These are phyloP conservation scores for Fusarium sambucinum DNA, from an alignment of 2,329 filamentous ascomycete species.

Conservation along the genomic window DNA sequence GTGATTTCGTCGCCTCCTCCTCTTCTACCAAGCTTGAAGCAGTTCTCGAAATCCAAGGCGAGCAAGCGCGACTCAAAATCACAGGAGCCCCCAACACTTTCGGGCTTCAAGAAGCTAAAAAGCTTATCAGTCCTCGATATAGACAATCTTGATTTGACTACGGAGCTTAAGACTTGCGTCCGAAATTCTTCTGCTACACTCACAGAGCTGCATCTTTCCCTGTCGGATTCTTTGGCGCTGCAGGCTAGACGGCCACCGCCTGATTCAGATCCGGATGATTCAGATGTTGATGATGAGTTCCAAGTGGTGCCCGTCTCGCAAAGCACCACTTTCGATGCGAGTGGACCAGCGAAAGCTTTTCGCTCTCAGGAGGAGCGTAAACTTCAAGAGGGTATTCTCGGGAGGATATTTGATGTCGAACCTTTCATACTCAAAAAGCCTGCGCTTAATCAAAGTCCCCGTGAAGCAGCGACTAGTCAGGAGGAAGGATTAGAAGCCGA, in stretches of 20 bases:
- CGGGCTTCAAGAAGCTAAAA: conserved; percentile 67
- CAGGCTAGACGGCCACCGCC: conserved; percentile 54
- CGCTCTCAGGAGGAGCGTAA: conserved; percentile 66
- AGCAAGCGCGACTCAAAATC: conserved; percentile 49
- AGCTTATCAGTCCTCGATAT: conserved; percentile 70
- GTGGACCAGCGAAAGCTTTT: conserved; percentile 59
- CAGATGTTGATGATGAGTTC: conserved; percentile 68
- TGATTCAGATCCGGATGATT: conserved; percentile 60
- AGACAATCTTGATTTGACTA: conserved; percentile 66
- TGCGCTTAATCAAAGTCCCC: conserved; percentile 45
- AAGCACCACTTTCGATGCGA: conserved; percentile 53
- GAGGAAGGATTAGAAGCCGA: conserved; percentile 42
- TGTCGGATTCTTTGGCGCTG: conserved; percentile 65
- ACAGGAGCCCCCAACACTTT: conserved; percentile 65
- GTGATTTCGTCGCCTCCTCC: conserved; percentile 46
- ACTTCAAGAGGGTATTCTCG: conserved; percentile 65
- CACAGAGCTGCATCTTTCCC: conserved; percentile 67
- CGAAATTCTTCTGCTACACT: conserved; percentile 67
- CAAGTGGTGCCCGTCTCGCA: conserved; percentile 56
- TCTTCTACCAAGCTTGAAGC: conserved; percentile 54
- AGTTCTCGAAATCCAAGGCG: conserved; percentile 50
- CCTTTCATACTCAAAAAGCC: conserved; percentile 54
- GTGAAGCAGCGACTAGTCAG: conserved; percentile 28
- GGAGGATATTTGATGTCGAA: conserved; percentile 65
- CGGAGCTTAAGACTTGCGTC: conserved; percentile 68